Evolutionary conservation across 345 rosid species (phyloP).

Genomic region (Angophora floribunda): DNA sequence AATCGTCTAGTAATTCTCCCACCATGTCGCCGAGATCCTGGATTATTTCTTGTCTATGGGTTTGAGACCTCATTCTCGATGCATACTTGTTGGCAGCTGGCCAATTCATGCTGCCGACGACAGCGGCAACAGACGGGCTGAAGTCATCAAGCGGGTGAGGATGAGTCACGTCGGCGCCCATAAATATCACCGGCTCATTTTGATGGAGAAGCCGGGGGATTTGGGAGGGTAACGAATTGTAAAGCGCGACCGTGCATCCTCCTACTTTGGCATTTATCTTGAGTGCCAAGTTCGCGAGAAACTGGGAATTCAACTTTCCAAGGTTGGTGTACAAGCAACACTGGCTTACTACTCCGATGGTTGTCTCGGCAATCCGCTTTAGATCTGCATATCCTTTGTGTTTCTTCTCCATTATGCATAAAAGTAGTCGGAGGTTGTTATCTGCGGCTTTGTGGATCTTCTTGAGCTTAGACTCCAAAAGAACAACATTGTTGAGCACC

Average conservation of each 20-base stretch:
- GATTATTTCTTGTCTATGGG: conserved; percentile 90
- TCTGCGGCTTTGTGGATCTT: conserved; percentile 56
- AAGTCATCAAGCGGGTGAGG: conserved; percentile 93
- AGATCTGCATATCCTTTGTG: conserved; percentile 90
- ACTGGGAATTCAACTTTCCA: conserved; percentile 72
- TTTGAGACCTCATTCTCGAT: conserved; percentile 92
- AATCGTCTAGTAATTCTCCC: conserved; percentile 73
- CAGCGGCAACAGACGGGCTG: conserved; percentile 97
- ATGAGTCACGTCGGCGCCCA: conserved; percentile 99
- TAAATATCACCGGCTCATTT: conserved; percentile 86
- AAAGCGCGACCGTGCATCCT: conserved; percentile 80
- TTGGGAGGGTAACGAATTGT: conserved; percentile 70
- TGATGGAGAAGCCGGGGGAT: conserved; percentile 59
- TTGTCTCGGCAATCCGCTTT: conserved; percentile 90
- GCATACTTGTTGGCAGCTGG: conserved; percentile 88
- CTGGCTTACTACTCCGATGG: conserved; percentile 76
- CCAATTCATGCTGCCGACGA: conserved; percentile 99
- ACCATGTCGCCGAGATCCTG: conserved; percentile 81
- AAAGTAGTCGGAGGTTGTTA: conserved; percentile 65
- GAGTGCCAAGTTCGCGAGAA: conserved; percentile 82
- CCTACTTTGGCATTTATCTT: conserved; percentile 97
- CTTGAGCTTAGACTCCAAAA: conserved; percentile 69
- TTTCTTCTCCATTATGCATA: conserved; percentile 90
- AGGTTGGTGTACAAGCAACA: conserved; percentile 91
- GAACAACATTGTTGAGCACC: conserved; percentile 63